These are phyloP conservation scores for Cladosporium sp. DNA, from an alignment of 2,329 filamentous ascomycete genomes.

Conservation along the genomic window DNA sequence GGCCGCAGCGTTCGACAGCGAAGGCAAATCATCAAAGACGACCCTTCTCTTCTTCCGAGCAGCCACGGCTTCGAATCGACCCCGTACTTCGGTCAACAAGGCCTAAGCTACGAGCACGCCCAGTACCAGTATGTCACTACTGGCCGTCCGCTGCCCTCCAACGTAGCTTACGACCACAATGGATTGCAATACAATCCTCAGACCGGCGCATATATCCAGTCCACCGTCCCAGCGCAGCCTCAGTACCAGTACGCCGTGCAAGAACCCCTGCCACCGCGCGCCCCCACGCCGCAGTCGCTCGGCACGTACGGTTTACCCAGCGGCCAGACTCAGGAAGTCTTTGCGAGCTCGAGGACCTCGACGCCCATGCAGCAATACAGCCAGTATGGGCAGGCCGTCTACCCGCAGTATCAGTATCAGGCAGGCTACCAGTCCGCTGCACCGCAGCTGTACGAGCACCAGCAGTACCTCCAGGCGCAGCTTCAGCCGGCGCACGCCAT, in stretches of 20 bases:
- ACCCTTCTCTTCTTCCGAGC: constrained; percentile 21
- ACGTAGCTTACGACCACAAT: constrained; percentile 24
- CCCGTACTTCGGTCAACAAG: constrained; percentile 27
- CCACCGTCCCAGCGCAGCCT: constrained; percentile 18
- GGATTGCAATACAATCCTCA: constrained; percentile 26
- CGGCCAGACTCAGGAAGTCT: constrained; percentile 26
- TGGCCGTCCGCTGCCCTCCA: constrained; percentile 25
- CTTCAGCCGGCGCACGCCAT: constrained; percentile 27
- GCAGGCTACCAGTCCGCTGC: constrained; percentile 13
- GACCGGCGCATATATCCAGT: constrained; percentile 22
- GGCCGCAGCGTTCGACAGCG: constrained; percentile 22
- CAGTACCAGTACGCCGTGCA: constrained; percentile 23
- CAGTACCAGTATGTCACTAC: constrained; percentile 25
- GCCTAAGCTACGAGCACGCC: constrained; percentile 23
- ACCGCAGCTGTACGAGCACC: constrained; percentile 25
- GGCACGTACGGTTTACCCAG: constrained; percentile 29
- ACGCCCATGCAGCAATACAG: constrained; percentile 28
- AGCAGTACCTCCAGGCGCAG: constrained; percentile 24
- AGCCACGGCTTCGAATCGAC: constrained; percentile 26
- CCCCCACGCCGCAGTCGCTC: constrained; percentile 24
- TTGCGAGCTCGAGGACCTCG: constrained; percentile 22
- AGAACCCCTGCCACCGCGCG: constrained; percentile 21
- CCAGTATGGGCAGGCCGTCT: constrained; percentile 16
- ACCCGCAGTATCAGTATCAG: constrained; percentile 21
- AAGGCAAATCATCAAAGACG: constrained; percentile 18